Evolutionary conservation across 768 basidiomycete species (phyloP), one percentile per base, ranked within the genome.

Genomic region (Candolleomyces efflorescens): DNA sequence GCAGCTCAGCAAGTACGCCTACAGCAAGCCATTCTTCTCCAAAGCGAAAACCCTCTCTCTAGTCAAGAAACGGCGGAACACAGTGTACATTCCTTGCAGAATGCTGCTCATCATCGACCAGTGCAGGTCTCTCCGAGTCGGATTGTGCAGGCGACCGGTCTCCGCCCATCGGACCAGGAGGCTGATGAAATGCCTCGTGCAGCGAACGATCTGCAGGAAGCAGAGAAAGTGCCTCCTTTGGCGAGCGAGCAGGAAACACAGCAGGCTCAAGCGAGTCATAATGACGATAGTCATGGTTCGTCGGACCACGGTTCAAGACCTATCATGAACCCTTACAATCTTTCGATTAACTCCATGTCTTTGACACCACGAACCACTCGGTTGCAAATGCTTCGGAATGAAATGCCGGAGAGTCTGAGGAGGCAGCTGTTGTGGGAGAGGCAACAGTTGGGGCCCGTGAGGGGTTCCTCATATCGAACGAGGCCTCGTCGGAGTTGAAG

Each of bases 291-390:
- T n/a, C n/a, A n/a, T n/a, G 58, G 23, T 50, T 60, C 48, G 55
- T 46, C 36, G 18, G 60, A 44, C n/a, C n/a, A n/a, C 0, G 71
- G 78, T 6, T 83, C 89, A 1, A 85, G 86, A 50, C 82, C 85
- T 0, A 69, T 89, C 2, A 78, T 77, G 9, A 80, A 79, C 67
- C 86, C 89, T 5, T 90, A 91, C 71, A 89, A 90, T 64, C 79
- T 92, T 22, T 90, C 90, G 0, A 77, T 80, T 3, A 75, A 82
- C 32, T 72, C 78, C 0, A 74, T 82, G 17, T 89, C 90, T 2
- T 87, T 88, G 63, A 92, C 91, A 0, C 94, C 94, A 0, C 84
- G 89, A 37, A 92, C 94, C 44, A 94, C 92, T 2, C 81, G 94
- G 2, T 78, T 90, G 52, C 80, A 82, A 62, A 95, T 96, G 90